Base-by-base conservation (phyloP, 192 early-diverging fungal species). In the Coemansia sp. region DNA sequence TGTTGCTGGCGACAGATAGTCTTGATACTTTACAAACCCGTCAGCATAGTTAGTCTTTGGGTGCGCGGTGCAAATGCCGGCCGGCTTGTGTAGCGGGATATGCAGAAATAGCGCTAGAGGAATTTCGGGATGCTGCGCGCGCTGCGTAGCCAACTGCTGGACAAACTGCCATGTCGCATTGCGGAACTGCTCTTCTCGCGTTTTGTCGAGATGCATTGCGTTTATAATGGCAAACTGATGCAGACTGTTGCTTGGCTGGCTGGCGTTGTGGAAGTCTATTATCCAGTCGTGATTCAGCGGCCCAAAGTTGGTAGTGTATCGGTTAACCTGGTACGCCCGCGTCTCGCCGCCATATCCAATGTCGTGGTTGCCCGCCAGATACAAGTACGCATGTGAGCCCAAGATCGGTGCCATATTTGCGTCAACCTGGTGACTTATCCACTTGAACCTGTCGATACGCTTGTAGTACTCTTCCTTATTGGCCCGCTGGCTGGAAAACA, bases 401-500 rank as follows among this genome's bases (percentile, higher is more conserved):
- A 21, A 19, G 4, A n/a, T 1, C 1, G 19, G 36, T 9, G n/a
- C 34, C 3, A 2, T 12, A 9, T 28, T 19, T 14, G 12, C 5
- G 26, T 71, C 71, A 22, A 59, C 31, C 44, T 84, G 81, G 8
- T 62, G 59, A 21, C 85, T 83, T 50, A 86, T 86, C 74, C 84
- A 86, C 25, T 71, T 83, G 62, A 82, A 87, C 36, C 87, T 68
- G 23, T 69, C 66, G 8, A 87, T 59, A 23, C 87, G 83, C 25
- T 62, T 64, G 46, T 84, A 70, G 68, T 86, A 87, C 54, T 88
- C 87, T 4, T 20, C 42, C 22, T 71, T 77, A 53, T 67, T 72
- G 48, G 86, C 82, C 84, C 85, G 85, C 68, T 88, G 87, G 58
- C 84, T 85, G 1, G 87, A 88, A 25, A 88, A 88, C 14, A 88